phyloP scores from a whole-genome alignment of 2,329 filamentous ascomycete species.

The Diaporthe helianthi region DNA sequence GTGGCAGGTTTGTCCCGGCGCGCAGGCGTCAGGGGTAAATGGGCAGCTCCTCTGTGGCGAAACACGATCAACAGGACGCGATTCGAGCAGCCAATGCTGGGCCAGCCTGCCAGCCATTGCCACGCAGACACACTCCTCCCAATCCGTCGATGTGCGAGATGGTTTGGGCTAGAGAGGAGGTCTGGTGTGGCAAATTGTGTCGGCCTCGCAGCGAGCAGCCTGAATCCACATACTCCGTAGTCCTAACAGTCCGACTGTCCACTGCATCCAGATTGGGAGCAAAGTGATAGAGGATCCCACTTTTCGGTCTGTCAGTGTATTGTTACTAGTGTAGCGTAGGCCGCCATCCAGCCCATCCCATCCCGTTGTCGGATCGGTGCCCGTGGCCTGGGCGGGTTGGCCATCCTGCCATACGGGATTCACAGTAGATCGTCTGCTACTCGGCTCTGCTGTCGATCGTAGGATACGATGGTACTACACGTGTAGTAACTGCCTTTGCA shows the following conservation, averaged over 20 bases:
- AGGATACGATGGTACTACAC: too few species aligned
- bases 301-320: background rate
- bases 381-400: slow-evolving; percentile 13
- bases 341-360: background rate
- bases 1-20: background rate
- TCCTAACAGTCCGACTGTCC: background rate
- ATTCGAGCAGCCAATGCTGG: slow-evolving; percentile 14
- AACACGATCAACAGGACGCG: slow-evolving; percentile 23
- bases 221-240: too few species aligned
- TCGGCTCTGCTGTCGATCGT: slow-evolving; percentile 26
- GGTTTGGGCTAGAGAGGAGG: background rate
- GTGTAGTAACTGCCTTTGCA: too few species aligned
- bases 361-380: slow-evolving; percentile 5
- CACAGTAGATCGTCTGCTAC: slow-evolving; percentile 10
- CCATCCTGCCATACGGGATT: slow-evolving; percentile 10
- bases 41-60: slow-evolving; percentile 18
- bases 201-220: slow-evolving; percentile 6
- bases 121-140: too few species aligned
- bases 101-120: slow-evolving; percentile 1
- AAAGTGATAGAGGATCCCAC: background rate
- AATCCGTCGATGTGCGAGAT: background rate
- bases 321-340: background rate
- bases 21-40: slow-evolving; percentile 20
- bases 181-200: slow-evolving; percentile 15
- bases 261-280: background rate